These are phyloP conservation scores for Periconia digitata DNA, from an alignment of 2,329 filamentous ascomycete species.

Conservation along the genomic window DNA sequence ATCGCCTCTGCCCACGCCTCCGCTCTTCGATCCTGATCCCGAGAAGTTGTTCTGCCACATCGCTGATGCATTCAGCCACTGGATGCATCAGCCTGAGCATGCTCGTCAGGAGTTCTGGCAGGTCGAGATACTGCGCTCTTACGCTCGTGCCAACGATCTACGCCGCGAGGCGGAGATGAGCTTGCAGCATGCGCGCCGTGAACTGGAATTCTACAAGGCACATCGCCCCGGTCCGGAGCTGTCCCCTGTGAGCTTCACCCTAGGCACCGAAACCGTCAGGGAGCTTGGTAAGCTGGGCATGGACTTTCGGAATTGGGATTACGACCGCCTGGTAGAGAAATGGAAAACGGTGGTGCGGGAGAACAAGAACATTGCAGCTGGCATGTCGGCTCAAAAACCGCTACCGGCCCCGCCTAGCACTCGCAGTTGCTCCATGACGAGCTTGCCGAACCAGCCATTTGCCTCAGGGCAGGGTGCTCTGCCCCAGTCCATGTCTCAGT, in stretches of 20 bases:
- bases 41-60: conserved; percentile 73
- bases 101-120: conserved; percentile 49
- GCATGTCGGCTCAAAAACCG: conserved; percentile 40
- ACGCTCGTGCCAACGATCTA: conserved; percentile 44
- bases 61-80: conserved; percentile 74
- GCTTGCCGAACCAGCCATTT: conserved; percentile 27
- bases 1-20: conserved; percentile 41
- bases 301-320: conserved; percentile 45
- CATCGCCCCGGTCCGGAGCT: conserved; percentile 31
- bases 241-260: conserved; percentile 39
- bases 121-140: conserved; percentile 50
- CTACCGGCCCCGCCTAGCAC: conserved; percentile 24
- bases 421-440: conserved; percentile 33
- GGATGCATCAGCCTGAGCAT: conserved; percentile 64
- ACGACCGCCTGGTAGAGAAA: conserved; percentile 44
- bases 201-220: conserved; percentile 45
- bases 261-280: conserved; percentile 40
- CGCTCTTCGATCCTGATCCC: conserved; percentile 60
- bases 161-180: conserved; percentile 40
- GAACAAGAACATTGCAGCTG: conserved; percentile 23
- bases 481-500: not conserved
- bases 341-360: conserved; percentile 42
- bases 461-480: conserved; percentile 18
- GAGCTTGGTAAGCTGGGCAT: conserved; percentile 42
- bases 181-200: conserved; percentile 44